Evolutionary conservation across 2,329 filamentous ascomycete species (phyloP).

Genomic region (Niveomyces coronatus): DNA sequence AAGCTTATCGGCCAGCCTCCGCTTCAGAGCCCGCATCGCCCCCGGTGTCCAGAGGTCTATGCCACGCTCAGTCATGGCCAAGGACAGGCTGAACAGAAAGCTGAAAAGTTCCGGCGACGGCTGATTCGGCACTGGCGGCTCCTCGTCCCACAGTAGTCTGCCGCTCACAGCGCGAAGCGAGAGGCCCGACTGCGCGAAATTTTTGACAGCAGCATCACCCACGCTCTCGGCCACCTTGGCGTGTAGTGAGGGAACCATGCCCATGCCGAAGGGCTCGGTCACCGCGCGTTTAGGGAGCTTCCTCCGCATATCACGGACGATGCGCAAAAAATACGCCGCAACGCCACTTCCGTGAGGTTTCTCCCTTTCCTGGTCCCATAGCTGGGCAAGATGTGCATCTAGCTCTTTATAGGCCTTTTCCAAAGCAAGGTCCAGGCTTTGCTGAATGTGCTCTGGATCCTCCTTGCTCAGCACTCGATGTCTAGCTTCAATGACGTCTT

Average conservation of each 20-base stretch:
- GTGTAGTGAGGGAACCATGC: constrained; percentile 55
- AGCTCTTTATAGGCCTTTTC: constrained; percentile 48
- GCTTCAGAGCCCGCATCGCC: constrained; percentile 55
- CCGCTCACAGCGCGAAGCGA: constrained; percentile 43
- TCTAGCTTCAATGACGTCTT: constrained; percentile 55
- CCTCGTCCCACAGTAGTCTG: constrained; percentile 69
- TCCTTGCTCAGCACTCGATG: constrained; percentile 61
- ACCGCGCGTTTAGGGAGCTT: constrained; percentile 46
- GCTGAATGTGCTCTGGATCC: constrained; percentile 54
- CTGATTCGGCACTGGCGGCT: constrained; percentile 63
- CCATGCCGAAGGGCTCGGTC: constrained; percentile 46
- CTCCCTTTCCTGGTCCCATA: constrained; percentile 38
- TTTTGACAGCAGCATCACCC: constrained; percentile 36
- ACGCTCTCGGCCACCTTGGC: constrained; percentile 46
- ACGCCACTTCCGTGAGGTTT: constrained; percentile 39
- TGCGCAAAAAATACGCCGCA: constrained; percentile 58
- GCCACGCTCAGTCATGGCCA: constrained; percentile 59
- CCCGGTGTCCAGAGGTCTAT: constrained; percentile 71
- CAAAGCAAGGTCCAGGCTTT: constrained; percentile 47
- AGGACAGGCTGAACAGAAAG: constrained; percentile 55
- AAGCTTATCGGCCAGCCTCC: constrained; percentile 40
- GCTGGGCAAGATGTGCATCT: constrained; percentile 39
- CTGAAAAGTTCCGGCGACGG: constrained; percentile 66
- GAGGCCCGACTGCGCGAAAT: constrained; percentile 33
- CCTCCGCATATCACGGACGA: constrained; percentile 63